Evolutionary conservation across 805 yeast species (phyloP).

Genomic region (Wickerhamiella azyma): DNA sequence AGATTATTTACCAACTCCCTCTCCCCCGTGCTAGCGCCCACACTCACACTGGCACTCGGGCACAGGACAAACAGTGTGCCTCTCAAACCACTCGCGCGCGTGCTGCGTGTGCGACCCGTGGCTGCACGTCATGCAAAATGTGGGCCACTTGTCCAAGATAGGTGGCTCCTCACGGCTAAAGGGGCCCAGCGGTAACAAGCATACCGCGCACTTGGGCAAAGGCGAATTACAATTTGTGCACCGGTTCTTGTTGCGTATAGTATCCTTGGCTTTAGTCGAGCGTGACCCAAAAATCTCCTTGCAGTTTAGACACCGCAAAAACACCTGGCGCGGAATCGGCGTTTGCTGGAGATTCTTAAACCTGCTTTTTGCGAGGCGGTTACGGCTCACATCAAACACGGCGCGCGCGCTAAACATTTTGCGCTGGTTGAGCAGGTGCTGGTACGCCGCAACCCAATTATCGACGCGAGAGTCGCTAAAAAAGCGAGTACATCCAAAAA

Average conservation of each 20-base stretch:
- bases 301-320: slow-evolving; percentile 70
- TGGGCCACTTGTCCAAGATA: slow-evolving; percentile 55
- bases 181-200: slow-evolving; percentile 62
- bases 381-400: slow-evolving; percentile 66
- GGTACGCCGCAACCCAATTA: slow-evolving; percentile 62
- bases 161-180: slow-evolving; percentile 15
- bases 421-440: slow-evolving; percentile 67
- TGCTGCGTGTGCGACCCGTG: slow-evolving; percentile 94
- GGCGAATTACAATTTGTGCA: slow-evolving; percentile 85
- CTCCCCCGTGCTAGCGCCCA: slow-evolving; percentile 11
- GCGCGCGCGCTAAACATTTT: slow-evolving; percentile 65
- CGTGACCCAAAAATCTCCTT: slow-evolving; percentile 34
- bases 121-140: slow-evolving; percentile 79
- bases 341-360: slow-evolving; percentile 36
- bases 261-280: background rate
- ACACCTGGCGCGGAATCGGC: slow-evolving; percentile 58
- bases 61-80: slow-evolving; percentile 81
- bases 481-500: slow-evolving; percentile 75
- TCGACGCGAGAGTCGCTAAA: slow-evolving; percentile 60
- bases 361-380: slow-evolving; percentile 43
- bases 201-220: slow-evolving; percentile 81
- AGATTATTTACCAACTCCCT: too few relatives aligned
- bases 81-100: slow-evolving; percentile 90
- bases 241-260: slow-evolving; percentile 10
- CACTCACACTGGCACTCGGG: slow-evolving; percentile 86